Evolutionary conservation across 495 filamentous ascomycete genomes (phyloP), one percentile per base, ranked within the genome.

Genomic region (Umbilicaria muhlenbergii): DNA sequence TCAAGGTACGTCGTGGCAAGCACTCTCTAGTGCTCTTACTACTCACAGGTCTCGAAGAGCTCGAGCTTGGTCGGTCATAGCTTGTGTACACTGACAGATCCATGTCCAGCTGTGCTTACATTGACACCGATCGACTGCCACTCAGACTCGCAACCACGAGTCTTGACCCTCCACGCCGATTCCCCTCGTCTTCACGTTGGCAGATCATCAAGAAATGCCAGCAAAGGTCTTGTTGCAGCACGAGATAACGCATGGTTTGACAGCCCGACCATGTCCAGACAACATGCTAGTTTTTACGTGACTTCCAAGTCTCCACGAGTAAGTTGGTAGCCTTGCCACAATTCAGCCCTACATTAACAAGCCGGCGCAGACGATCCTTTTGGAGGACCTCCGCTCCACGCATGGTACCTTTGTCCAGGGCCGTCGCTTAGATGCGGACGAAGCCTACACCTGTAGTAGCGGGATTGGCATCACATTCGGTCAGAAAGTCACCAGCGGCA

Each of bases 181-280:
- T 39, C 51, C n/a, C 43, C 44, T 35, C 38, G 36, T 49, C 13
- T 67, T 35, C 45, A 61, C 13, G 62, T 84, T 51, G 80, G 79
- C 32, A 66, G 80, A 51, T 63, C 75, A 12, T 83, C 79, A 2
- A 75, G 74, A 48, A 73, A 69, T 34, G 58, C 66, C 12, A 49
- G 37, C 24, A 77, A 77, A 57, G 67, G 70, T 42, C 62, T 79
- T 10, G 34, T 59, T 8, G 62, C 70, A 13, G 55, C 57, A 18
- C 32, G 34, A 3, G 57, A 77, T 42, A 94, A 92, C 62, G 80
- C 67, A 10, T 83, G 75, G 68, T 85, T 87, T 47, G 74, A 87
- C 31, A 86, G 77, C 51, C 74, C 83, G 0, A 83, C 92, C 18
- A 81, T 94, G 70, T 91, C 83, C 21, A 70, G 86, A 24, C 58